Evolutionary conservation across 306 rosid genomes (phyloP), one percentile per base, ranked within the genome.

Genomic region (Quercus glauca): DNA sequence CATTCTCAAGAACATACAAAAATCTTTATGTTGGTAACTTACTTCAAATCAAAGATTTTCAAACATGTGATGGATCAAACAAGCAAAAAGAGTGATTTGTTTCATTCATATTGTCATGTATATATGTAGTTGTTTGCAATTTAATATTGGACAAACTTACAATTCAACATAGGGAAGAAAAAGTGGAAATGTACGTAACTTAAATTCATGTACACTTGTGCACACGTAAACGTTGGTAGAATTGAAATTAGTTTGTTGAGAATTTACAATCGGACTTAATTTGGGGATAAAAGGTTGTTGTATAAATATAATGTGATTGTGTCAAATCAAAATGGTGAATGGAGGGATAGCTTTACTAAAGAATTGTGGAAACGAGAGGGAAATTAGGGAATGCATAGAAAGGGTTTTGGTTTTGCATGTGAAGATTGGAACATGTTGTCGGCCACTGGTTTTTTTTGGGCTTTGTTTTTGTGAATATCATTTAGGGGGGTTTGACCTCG

Each of bases 401-500:
- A 63, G 83, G 87, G 74, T 74, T 14, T 31, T 78, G 33, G 77
- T 67, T 78, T 74, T 80, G 80, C 86, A 86, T 89, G 87, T 85
- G 89, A 52, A 29, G 77, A 55, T 58, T 82, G 74, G 33, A 82
- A 76, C 78, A 85, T 63, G 71, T 69, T 88, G 97, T 92, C 97
- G 94, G 92, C 94, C 91, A 89, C 75, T 21, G 68, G 68, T 72
- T 29, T 77, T 26, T 83, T 74, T 83, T 74, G 52, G 82, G 82
- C 79, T 72, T 41, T 61, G 9, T 61, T 79, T 78, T 76, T 69
- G 79, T 69, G 82, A 76, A 14, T 53, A 63, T 79, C 63, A 59
- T 83, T 58, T 69, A 53, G 78, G 74, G 76, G 72, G 76, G 72
- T 82, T 81, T 91, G 92, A 88, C 97, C 91, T 86, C 81, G 80